These are phyloP conservation scores for Phytopythium boreale DNA, from an alignment of 352 stramenopile genomes.

Conservation along the genomic window DNA sequence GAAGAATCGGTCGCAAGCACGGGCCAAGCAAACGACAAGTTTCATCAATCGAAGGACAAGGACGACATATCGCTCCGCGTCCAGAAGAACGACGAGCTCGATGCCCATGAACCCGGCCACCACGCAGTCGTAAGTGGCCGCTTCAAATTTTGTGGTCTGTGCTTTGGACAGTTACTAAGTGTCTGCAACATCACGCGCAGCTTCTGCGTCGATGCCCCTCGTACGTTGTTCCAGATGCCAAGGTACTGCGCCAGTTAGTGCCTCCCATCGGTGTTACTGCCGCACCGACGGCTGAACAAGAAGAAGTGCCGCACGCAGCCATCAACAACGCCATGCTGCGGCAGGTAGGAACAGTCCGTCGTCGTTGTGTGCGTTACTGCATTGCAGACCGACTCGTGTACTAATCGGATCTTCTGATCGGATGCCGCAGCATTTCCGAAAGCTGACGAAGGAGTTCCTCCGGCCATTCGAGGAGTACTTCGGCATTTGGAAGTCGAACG, in stretches of 20 bases:
- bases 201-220: conserved; percentile 58
- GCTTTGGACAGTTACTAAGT: neutral
- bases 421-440: conserved; percentile 70
- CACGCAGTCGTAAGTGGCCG: conserved; percentile 28
- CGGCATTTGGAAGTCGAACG: conserved; percentile 69
- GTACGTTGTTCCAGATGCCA: conserved; percentile 52
- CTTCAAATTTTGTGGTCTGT: neutral
- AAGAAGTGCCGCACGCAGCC: conserved; percentile 64
- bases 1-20: conserved; percentile 22
- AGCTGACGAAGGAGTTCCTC: conserved; percentile 84
- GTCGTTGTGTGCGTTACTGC: neutral
- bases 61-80: conserved; percentile 50
- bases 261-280: conserved; percentile 39
- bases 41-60: conserved; percentile 26
- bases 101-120: conserved; percentile 35
- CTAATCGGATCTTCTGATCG: neutral
- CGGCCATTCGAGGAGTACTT: conserved; percentile 88
- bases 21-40: conserved; percentile 17
- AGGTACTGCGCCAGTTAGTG: conserved; percentile 66
- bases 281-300: conserved; percentile 41
- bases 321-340: conserved; percentile 87
- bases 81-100: conserved; percentile 45
- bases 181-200: conserved; percentile 15
- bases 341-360: conserved; percentile 32
- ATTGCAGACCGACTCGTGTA: neutral